A percentile compares a stretch with the other conserved stretches of the same genome.
phyloP scores from a whole-genome alignment of 163 green algal species.

The Scenedesmus sp. region DNA sequence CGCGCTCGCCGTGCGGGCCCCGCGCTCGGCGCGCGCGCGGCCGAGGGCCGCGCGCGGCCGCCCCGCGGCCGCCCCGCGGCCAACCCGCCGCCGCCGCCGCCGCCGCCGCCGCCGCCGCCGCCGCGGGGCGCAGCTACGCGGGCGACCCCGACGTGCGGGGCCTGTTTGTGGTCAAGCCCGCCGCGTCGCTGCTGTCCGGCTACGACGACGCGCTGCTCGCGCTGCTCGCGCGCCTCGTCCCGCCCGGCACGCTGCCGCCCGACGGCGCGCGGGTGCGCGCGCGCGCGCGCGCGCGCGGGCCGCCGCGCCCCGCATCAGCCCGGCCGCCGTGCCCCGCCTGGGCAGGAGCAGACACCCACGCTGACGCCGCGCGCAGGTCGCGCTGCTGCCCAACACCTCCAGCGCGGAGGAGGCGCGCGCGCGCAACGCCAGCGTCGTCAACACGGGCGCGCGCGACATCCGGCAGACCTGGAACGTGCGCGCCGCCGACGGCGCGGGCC shows the following conservation, averaged over 20 bases:
- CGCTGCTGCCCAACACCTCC: conserved; percentile 18
- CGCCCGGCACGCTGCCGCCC: not conserved
- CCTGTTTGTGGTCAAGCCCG: conserved; percentile 67
- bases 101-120: not conserved
- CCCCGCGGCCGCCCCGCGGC: not conserved
- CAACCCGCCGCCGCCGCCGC: not conserved
- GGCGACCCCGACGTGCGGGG: conserved; percentile 44
- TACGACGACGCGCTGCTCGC: conserved; percentile 55
- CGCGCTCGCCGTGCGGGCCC: not conserved
- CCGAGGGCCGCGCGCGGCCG: not conserved
- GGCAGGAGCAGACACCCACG: no score
- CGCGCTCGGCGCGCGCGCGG: no score
- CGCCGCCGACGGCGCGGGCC: not conserved
- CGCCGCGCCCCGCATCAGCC: not conserved
- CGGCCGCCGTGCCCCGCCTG: no score
- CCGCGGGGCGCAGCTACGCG: not conserved
- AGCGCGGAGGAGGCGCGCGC: not conserved
- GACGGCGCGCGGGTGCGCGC: not conserved
- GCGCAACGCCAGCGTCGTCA: conserved; percentile 10
- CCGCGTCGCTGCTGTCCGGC: conserved; percentile 68
- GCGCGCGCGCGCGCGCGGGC: no score
- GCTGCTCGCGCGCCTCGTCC: not conserved
- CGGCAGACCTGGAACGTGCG: conserved; percentile 26
- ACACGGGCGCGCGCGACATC: conserved; percentile 24
- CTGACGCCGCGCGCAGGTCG: conserved; percentile 11